phyloP scores from a whole-genome alignment of 2,329 filamentous ascomycete genomes.

The Pseudogymnoascus sp. region DNA sequence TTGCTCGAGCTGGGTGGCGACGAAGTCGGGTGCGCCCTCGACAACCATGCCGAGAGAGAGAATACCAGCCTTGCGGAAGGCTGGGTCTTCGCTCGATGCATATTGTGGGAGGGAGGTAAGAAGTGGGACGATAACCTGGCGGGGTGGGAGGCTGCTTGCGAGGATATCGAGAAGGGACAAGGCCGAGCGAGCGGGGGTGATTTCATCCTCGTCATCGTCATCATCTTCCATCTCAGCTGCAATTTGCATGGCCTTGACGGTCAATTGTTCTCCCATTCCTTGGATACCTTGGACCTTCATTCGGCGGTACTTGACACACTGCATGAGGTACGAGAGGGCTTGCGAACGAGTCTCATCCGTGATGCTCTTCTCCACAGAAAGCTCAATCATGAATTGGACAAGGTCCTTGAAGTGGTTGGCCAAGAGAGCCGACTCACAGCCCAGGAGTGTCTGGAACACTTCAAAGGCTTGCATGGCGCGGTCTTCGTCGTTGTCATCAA shows the following conservation, averaged over 20 bases:
- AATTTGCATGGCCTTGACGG: conserved; percentile 79
- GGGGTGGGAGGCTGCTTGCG: conserved; percentile 78
- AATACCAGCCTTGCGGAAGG: conserved; percentile 83
- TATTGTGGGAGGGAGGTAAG: conserved; percentile 80
- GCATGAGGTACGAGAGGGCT: conserved; percentile 87
- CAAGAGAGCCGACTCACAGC: conserved; percentile 78
- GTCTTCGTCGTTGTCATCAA: conserved; percentile 76
- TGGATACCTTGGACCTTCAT: conserved; percentile 90
- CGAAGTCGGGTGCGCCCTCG: conserved; percentile 94
- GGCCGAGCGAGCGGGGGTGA: conserved; percentile 76
- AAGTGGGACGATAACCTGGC: conserved; percentile 87
- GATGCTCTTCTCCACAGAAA: conserved; percentile 66
- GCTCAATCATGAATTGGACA: conserved; percentile 86
- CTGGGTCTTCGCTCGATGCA: conserved; percentile 64
- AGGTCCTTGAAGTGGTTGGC: conserved; percentile 83
- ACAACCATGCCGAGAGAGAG: conserved; percentile 88
- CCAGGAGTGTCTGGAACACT: conserved; percentile 91
- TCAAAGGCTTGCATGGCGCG: conserved; percentile 86
- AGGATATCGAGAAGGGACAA: conserved; percentile 84
- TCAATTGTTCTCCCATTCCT: conserved; percentile 76
- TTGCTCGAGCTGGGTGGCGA: conserved; percentile 80
- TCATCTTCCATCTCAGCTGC: conserved; percentile 80
- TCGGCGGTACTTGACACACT: conserved; percentile 84
- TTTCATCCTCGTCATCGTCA: conserved; percentile 72
- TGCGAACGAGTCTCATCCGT: conserved; percentile 84